Base-by-base conservation (phyloP, 495 filamentous ascomycete genomes). In the Penicillium flavigenum region DNA sequence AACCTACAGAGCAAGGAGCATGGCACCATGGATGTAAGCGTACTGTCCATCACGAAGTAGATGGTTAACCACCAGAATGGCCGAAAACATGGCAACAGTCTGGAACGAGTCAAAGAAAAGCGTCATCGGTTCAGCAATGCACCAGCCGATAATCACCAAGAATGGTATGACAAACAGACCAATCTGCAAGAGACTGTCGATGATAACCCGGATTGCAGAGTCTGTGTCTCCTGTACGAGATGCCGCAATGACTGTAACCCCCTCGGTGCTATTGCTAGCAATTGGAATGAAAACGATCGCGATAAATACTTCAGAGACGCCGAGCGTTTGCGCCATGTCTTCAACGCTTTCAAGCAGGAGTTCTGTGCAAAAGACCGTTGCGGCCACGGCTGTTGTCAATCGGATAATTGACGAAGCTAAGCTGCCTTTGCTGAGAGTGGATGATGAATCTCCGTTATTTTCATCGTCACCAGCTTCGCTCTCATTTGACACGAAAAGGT, bases 1-100 rank as follows among this genome's bases (percentile, higher is more conserved):
- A 9, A 48, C 63, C 58, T 44, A 66, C 64, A 67, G 32, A 31
- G 60, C 51, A 31, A 65, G 39, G 19, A 64, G 47, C 62, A 67
- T 64, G 0, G 42, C 62, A 3, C 64, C 64, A 51, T 67, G 62
- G 10, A 67, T 62, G 29, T 89, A 91, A 68, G 90, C 90, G 51
- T 81, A 86, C 22, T 86, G 69, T 7, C 88, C 88, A 61, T 90
- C 86, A 53, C 87, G 67, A 16, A 91, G 57, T 39, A 71, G 29
- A 59, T 61, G 61, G 24, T 59, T 74, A 3, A 73, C 70, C 9
- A 75, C 62, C 20, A 75, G 51, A 5, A 68, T 58, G 2, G 66
- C 59, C 24, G 74, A 48, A 46, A 72, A 72, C 51, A 75, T 64
- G 3, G 66, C 55, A 5, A 65, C 62, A 2, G 62, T 74, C 53